Base-by-base conservation (phyloP, 305 asterid species). In the Ajuga reptans region DNA sequence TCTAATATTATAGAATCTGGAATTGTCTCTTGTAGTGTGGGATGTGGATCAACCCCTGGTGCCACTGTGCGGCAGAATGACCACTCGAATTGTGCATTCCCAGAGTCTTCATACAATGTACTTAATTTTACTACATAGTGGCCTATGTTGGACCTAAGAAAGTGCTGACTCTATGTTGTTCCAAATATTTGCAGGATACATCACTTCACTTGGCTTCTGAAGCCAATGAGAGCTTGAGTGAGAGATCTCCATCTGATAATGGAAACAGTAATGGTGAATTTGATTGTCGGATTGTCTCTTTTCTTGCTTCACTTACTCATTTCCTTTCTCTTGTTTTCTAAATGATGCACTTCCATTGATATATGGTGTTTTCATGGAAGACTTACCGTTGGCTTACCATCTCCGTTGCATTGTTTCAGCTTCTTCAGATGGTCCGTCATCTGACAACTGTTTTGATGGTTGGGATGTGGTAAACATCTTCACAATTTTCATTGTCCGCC, bases 401-500 rank as follows among this genome's bases (percentile, higher is more conserved):
- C 63, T 72, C 41, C 63, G 68, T 71, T 72, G 59, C 69, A 52
- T 66, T 74, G 58, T 77, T 51, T 66, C 95, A 86, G 94, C 76
- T 79, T 79, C 79, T 65, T 79, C 72, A 71, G 89, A 77, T 65
- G 91, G 81, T 55, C 72, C 71, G 41, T 79, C 82, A 12, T 57
- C 87, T 58, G 82, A 72, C 50, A 64, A 81, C 58, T 79, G 75
- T 80, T 78, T 69, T 65, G 70, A 53, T 65, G 84, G 74, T 68
- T 75, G 82, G 79, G 79, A 78, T 73, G 74, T 82, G 94, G 97
- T 88, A 84, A 83, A 68, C 31, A 58, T n/a, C 58, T 53, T 21
- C 33, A 45, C 41, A 31, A 41, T 41, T 71, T 73, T 52, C 15
- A 39, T 24, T 67, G 72, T 47, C 51, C 37, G 42, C 43, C 64